A percentile compares a stretch with the other conserved stretches of the same genome.
Evolutionary conservation across 192 early-diverging fungal species (phyloP).

Genomic region (Chytriomyces sp.): DNA sequence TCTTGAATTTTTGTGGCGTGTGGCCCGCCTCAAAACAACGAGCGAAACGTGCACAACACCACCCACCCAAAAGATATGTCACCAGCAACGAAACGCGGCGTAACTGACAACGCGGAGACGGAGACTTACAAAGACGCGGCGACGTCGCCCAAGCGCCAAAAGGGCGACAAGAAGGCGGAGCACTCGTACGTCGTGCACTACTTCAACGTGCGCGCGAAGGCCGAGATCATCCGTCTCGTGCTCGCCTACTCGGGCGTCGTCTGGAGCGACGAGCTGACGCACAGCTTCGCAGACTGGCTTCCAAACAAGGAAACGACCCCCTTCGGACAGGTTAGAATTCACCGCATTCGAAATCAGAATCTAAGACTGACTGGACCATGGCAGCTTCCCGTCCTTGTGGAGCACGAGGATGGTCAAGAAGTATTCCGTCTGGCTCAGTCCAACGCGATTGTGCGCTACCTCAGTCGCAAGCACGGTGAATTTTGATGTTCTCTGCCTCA

Average conservation of each 20-base stretch:
- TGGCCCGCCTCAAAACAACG: too few relatives aligned
- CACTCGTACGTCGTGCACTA: too few relatives aligned
- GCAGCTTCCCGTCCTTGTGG: conserved; percentile 27
- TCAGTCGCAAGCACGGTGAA: conserved; percentile 9
- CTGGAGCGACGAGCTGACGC: conserved; percentile 5
- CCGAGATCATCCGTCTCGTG: conserved; percentile 7
- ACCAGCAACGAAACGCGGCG: too few relatives aligned
- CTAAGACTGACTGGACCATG: background rate
- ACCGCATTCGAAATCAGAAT: background rate
- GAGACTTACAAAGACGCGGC: too few relatives aligned
- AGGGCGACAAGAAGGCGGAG: too few relatives aligned
- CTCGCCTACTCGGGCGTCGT: background rate
- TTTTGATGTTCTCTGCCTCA: background rate
- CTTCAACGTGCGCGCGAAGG: conserved; percentile 14
- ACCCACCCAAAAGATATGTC: too few relatives aligned
- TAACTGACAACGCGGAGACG: too few relatives aligned
- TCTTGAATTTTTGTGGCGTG: too few relatives aligned
- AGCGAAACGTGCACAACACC: too few relatives aligned
- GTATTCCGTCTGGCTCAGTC: conserved; percentile 26
- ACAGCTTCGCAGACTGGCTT: background rate
- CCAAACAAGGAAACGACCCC: conserved; percentile 1
- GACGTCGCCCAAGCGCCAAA: too few relatives aligned
- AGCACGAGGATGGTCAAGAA: conserved; percentile 16
- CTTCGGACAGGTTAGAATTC: conserved; percentile 14
- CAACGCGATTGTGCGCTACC: conserved; percentile 24